Percentiles rank a stretch among this genome's conserved stretches.
phyloP scores from a whole-genome alignment of 2,329 filamentous ascomycete species.

The Metarhizium humberi region DNA sequence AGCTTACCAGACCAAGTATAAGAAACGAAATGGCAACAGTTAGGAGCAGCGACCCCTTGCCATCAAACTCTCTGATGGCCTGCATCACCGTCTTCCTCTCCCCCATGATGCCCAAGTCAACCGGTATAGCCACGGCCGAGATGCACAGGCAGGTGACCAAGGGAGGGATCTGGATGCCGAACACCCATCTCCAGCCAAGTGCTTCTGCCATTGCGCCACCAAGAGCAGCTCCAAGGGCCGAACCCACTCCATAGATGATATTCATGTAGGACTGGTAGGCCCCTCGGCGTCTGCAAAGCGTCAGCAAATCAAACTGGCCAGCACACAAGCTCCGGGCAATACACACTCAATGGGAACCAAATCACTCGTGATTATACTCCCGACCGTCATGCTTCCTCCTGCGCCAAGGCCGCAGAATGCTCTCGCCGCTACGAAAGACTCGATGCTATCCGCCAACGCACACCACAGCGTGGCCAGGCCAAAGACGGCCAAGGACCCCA shows the following conservation, averaged over 20 bases:
- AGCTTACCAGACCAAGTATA: conserved; percentile 47
- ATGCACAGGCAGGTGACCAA: conserved; percentile 36
- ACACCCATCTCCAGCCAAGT: conserved; percentile 67
- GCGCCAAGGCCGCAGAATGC: conserved; percentile 66
- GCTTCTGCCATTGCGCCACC: conserved; percentile 62
- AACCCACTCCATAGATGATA: conserved; percentile 50
- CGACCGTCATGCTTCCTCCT: conserved; percentile 60
- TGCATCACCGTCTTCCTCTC: conserved; percentile 33
- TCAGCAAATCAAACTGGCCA: not conserved
- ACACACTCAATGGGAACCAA: conserved; percentile 61
- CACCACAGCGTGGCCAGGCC: conserved; percentile 59
- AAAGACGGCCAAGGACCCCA: conserved; percentile 55
- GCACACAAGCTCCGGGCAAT: not conserved
- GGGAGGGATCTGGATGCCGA: conserved; percentile 49
- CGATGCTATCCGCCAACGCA: conserved; percentile 55
- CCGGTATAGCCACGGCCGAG: conserved; percentile 39
- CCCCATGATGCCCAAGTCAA: conserved; percentile 39
- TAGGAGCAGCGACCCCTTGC: conserved; percentile 42
- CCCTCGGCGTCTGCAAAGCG: conserved; percentile 38
- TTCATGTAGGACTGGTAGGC: conserved; percentile 66
- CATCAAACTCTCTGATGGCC: conserved; percentile 48
- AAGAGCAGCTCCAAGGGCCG: conserved; percentile 55
- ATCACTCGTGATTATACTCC: conserved; percentile 63
- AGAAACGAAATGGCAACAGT: conserved; percentile 45
- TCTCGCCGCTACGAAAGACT: conserved; percentile 60